Base-by-base conservation (phyloP, 805 yeast genomes). In the Candida golubevii region DNA sequence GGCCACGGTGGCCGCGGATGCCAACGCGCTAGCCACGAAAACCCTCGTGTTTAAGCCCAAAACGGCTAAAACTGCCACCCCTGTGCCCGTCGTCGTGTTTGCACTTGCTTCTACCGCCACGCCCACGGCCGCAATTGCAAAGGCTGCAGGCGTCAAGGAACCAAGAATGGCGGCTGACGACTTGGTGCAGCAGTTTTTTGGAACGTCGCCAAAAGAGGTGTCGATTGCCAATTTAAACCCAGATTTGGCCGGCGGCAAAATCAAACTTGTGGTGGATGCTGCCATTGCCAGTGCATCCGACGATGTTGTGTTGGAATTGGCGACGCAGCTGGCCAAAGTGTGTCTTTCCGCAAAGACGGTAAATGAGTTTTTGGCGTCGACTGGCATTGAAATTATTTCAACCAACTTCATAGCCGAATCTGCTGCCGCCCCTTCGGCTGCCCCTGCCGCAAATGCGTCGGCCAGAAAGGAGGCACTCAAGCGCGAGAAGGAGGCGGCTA, bases 91-190 rank as follows among this genome's bases (percentile, higher is more conserved):
- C 28, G 78, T 88, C 42, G 87, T 88, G 29, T 75, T 88, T 58
- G 96, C 96, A 7, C 74, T 83, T 47, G 78, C 78, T 30, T 56
- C 81, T 2, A 85, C 95, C 6, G 71, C 73, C 38, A 87, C 96
- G 30, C 87, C 95, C 38, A 66, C 84, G 3, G 70, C 74, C 15
- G 59, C 74, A 33, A 75, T 88, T 52, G 90, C 95, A 45, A 71
- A 74, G 44, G 74, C 79, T 35, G 84, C 88, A 10, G 74, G 71
- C 36, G 85, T 78, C 41, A 88, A 88, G 67, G 96, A 88, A 48
- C 95, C 95, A 52, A 79, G 96, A 66, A 71, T 88, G 57, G 97
- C 96, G 41, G 82, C 82, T 55, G 90, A 85, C 51, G 96, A 84
- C 44, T 73, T 88, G 54, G 82, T 88, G 38, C 71, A 73, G 49